Evolutionary conservation across 192 early-diverging fungal genomes (phyloP).

Genomic region (Coemansia aciculifera): DNA sequence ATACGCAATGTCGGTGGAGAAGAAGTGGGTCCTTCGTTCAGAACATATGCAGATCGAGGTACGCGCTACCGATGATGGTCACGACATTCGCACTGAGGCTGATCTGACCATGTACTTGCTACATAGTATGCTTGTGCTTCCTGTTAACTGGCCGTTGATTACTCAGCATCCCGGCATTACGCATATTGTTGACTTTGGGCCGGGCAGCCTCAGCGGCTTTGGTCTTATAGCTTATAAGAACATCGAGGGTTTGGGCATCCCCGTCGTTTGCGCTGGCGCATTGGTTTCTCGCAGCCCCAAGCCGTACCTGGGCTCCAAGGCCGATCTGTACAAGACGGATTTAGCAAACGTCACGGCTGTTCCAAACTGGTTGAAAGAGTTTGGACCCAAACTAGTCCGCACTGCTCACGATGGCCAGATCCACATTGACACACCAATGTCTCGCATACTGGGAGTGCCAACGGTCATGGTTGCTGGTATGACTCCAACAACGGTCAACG

Average conservation of each 20-base stretch:
- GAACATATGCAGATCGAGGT: not conserved
- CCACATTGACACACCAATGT: slow-evolving; percentile 86
- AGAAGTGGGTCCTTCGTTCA: slow-evolving; percentile 27
- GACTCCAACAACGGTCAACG: slow-evolving; percentile 84
- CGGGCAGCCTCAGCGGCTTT: slow-evolving; percentile 81
- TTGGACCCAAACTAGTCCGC: slow-evolving; percentile 79
- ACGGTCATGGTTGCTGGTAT: slow-evolving; percentile 96
- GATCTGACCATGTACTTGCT: slow-evolving; percentile 70
- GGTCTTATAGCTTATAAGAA: slow-evolving; percentile 81
- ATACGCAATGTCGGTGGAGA: slow-evolving; percentile 9
- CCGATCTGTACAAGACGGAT: slow-evolving; percentile 71
- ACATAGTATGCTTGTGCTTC: slow-evolving; percentile 64
- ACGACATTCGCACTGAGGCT: slow-evolving; percentile 14
- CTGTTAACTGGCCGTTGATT: slow-evolving; percentile 62
- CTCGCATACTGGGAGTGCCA: slow-evolving; percentile 77
- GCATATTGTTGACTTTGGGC: slow-evolving; percentile 94
- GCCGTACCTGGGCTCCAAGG: slow-evolving; percentile 68
- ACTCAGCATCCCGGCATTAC: slow-evolving; percentile 61
- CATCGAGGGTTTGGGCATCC: slow-evolving; percentile 84
- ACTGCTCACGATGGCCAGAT: slow-evolving; percentile 58
- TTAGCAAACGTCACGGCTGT: slow-evolving; percentile 70
- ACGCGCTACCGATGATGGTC: not conserved
- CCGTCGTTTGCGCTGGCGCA: slow-evolving; percentile 38
- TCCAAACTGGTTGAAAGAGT: slow-evolving; percentile 83
- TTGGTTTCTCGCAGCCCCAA: slow-evolving; percentile 21